A percentile compares a stretch with the other conserved stretches of the same genome.
These are phyloP conservation scores for Phytophthora palmivora DNA, from an alignment of 352 stramenopile genomes.

Conservation along the genomic window DNA sequence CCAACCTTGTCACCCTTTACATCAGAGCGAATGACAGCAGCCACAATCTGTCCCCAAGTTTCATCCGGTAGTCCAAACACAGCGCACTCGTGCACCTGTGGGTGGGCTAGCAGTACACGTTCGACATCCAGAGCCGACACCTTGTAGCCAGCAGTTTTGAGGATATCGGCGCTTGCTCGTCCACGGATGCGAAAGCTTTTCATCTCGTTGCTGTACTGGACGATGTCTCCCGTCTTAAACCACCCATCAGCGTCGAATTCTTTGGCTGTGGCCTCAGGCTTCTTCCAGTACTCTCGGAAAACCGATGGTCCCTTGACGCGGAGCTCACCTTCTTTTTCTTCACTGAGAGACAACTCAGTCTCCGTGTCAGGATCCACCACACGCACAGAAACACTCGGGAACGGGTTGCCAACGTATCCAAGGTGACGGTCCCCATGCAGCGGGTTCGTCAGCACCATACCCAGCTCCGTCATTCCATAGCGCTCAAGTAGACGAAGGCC, in stretches of 20 bases:
- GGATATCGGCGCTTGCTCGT: constrained; percentile 90
- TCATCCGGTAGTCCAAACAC: constrained; percentile 89
- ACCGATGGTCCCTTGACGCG: constrained; percentile 88
- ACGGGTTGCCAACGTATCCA: constrained; percentile 85
- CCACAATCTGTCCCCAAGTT: constrained; percentile 86
- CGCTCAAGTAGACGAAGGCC: constrained; percentile 87
- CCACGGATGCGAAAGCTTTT: constrained; percentile 91
- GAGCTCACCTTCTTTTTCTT: constrained; percentile 77
- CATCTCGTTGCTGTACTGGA: constrained; percentile 69
- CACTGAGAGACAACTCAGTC: constrained; percentile 40
- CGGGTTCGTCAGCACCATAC: constrained; percentile 92
- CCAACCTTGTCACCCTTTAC: constrained; percentile 19
- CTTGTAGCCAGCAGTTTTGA: constrained; percentile 94
- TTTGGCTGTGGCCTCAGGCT: constrained; percentile 83
- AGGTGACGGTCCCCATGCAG: constrained; percentile 70
- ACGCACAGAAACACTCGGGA: constrained; percentile 85
- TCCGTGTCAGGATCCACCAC: constrained; percentile 83
- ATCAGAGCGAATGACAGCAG: constrained; percentile 57
- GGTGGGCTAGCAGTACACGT: constrained; percentile 83
- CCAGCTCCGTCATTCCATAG: constrained; percentile 94
- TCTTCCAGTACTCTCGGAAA: constrained; percentile 90
- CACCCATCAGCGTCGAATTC: constrained; percentile 87
- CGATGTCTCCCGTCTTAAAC: constrained; percentile 93
- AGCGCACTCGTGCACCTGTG: constrained; percentile 78
- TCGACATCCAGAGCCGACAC: constrained; percentile 93